Conservation (phyloP, 208 protist genomes). For the Wallacemonas sp. region DNA sequence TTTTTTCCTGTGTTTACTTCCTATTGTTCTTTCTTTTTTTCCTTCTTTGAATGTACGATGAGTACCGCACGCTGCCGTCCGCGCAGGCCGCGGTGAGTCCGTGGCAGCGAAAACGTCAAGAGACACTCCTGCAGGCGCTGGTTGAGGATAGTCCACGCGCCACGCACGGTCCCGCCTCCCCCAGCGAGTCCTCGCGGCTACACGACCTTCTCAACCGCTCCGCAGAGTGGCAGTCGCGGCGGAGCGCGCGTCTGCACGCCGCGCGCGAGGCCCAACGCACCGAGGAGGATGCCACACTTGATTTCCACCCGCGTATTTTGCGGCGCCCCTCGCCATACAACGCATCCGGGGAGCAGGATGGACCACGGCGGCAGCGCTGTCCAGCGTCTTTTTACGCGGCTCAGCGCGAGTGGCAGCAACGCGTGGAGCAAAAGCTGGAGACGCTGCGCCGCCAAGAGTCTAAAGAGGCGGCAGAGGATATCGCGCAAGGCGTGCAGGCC, state of each 20-base stretch:
- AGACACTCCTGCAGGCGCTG: background rate
- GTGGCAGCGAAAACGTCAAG: background rate
- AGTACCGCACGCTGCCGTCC: conserved; percentile 13
- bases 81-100: background rate
- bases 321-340: too few relatives aligned
- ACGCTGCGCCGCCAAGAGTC: background rate
- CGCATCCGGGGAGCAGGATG: too few relatives aligned
- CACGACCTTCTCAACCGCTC: conserved; percentile 2
- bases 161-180: background rate
- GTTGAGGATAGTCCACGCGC: too few relatives aligned
- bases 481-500: background rate
- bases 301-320: conserved; percentile 3
- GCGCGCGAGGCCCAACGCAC: background rate
- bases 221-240: background rate
- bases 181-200: too few relatives aligned
- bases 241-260: background rate
- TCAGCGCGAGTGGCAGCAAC: conserved; percentile 11
- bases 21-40: background rate
- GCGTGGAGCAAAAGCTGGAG: background rate
- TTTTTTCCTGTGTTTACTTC: background rate
- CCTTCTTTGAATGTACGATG: conserved; percentile 15
- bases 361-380: too few relatives aligned
- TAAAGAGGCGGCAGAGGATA: background rate
- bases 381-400: background rate
- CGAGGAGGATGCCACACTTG: background rate